Base-by-base conservation (phyloP, 495 filamentous ascomycete genomes). In the Penicillium fimorum region DNA sequence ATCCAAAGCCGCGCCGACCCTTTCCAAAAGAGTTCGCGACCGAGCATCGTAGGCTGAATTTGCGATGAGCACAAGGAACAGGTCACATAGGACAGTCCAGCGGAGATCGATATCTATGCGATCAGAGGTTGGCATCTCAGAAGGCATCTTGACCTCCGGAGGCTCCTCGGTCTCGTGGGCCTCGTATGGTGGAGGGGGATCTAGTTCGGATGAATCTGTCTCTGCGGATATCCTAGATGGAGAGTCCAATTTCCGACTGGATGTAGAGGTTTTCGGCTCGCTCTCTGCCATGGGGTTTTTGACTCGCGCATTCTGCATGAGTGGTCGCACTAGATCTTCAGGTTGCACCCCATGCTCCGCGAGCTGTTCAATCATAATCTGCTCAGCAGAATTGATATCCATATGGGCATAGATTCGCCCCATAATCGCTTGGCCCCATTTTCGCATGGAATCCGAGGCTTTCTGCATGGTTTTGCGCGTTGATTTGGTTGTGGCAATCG, bases 401-500 rank as follows among this genome's bases (percentile, higher is more conserved):
- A 99, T 97, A 73, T 99, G 94, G 18, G 81, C 74, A 71, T 97
- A 97, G 33, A 99, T 65, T 53, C 92, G 84, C 12, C 95, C 81
- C 91, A 97, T 97, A 79, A 96, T 95, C 71, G 92, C 92, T 66
- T 97, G 95, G 50, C 89, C 85, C 93, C 93, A 99, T 87, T 96
- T 97, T 69, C 87, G 87, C 78, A 89, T 87, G 38, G 82, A 81
- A 72, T 97, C 94, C 10, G 83, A 71, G 1, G 87, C 84, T 48
- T 87, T 68, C 18, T 81, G 77, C 5, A 91, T 58, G 11, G 85
- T 74, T 70, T 92, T 96, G 73, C 85, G 92, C 0, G 80, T 76
- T 6, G 71, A 76, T 18, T 78, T 78, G 2, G 70, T 74, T 12
- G 65, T 60, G 51, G 84, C 76, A 6, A 92, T 63, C 20, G 71